Evolutionary conservation across 2,329 filamentous ascomycete genomes (phyloP).

Genomic region (Fusarium guadeloupense): DNA sequence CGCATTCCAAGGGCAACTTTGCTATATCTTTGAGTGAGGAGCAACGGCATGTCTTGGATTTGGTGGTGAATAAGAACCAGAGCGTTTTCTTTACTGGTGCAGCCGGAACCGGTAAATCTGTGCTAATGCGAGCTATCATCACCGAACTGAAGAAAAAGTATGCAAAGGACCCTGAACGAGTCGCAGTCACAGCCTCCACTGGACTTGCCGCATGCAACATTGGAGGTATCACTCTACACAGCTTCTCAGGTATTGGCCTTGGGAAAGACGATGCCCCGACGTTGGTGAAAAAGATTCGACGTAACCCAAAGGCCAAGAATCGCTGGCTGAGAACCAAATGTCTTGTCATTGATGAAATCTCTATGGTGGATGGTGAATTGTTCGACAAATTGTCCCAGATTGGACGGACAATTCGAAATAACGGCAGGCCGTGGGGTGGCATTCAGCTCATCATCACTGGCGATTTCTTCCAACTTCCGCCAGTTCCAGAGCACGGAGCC

Average conservation of each 20-base stretch:
- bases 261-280: slow-evolving; percentile 86
- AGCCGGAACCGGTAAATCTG: slow-evolving; percentile 95
- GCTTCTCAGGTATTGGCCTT: slow-evolving; percentile 89
- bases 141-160: slow-evolving; percentile 80
- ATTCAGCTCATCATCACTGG: slow-evolving; percentile 96
- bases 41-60: slow-evolving; percentile 81
- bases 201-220: slow-evolving; percentile 97
- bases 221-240: slow-evolving; percentile 93
- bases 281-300: slow-evolving; percentile 89
- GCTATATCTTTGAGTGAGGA: slow-evolving; percentile 82
- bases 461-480: slow-evolving; percentile 97
- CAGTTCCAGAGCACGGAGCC: slow-evolving; percentile 81
- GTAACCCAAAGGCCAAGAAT: slow-evolving; percentile 86
- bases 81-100: slow-evolving; percentile 99
- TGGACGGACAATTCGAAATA: slow-evolving; percentile 85
- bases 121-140: slow-evolving; percentile 93
- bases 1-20: slow-evolving; percentile 46
- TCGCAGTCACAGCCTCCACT: slow-evolving; percentile 95
- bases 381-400: slow-evolving; percentile 96
- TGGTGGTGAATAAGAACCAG: slow-evolving; percentile 81
- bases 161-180: slow-evolving; percentile 77
- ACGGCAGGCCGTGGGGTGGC: slow-evolving; percentile 91
- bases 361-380: slow-evolving; percentile 96
- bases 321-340: slow-evolving; percentile 90
- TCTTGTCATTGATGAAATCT: slow-evolving; percentile 92